A percentile compares a stretch with the other conserved stretches of the same genome.
phyloP scores from a whole-genome alignment of 805 yeast genomes.

The Kluyveromyces siamensis region DNA sequence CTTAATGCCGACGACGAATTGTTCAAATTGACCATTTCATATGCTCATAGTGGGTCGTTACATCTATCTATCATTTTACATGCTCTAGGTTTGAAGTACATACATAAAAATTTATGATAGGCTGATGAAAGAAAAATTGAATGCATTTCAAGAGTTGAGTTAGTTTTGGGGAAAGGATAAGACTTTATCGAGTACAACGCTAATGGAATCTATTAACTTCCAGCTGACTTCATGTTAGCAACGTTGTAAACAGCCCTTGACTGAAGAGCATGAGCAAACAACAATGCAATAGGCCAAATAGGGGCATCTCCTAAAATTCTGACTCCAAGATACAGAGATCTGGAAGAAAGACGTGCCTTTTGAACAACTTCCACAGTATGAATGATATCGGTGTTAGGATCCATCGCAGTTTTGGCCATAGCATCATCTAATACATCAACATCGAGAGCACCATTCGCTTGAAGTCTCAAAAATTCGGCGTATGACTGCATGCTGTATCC shows the following conservation, averaged over 20 bases:
- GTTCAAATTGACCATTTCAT: background rate
- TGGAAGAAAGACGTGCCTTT: conserved; percentile 42
- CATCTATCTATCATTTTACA: background rate
- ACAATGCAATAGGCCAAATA: conserved; percentile 74
- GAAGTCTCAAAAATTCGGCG: conserved; percentile 47
- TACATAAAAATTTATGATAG: background rate
- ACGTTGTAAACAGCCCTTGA: conserved; percentile 43
- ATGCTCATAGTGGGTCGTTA: background rate
- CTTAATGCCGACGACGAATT: too few relatives aligned
- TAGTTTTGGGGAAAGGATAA: too few relatives aligned
- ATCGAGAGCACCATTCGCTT: conserved; percentile 53
- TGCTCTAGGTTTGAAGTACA: background rate
- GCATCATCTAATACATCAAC: conserved; percentile 38
- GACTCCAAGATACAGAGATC: conserved; percentile 61
- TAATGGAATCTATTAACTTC: background rate
- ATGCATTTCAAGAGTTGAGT: background rate
- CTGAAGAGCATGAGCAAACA: conserved; percentile 72
- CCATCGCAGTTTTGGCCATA: conserved; percentile 38
- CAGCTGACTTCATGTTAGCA: background rate
- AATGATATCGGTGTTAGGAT: conserved; percentile 35
- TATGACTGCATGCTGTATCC: conserved; percentile 45
- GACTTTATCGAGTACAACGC: background rate
- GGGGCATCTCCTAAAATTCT: conserved; percentile 77
- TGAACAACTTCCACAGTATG: conserved; percentile 41
- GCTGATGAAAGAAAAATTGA: background rate